Evolutionary conservation across 768 basidiomycete species (phyloP).

Genomic region (Dacryopinax primogenitus): DNA sequence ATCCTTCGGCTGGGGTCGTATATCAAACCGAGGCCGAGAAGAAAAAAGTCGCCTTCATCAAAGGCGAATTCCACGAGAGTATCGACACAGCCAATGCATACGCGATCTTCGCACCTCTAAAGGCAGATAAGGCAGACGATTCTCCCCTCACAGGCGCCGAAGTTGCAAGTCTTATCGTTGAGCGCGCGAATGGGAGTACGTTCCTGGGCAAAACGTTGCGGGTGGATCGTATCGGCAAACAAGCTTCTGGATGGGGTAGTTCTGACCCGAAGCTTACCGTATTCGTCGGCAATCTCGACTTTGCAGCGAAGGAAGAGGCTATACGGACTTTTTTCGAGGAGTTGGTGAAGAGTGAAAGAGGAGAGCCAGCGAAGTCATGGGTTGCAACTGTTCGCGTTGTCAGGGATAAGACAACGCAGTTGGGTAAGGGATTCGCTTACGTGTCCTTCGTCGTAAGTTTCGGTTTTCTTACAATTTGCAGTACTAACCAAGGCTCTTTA

Average conservation of each 20-base stretch:
- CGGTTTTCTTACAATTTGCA: not conserved
- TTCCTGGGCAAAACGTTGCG: constrained; percentile 72
- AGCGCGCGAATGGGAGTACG: constrained; percentile 48
- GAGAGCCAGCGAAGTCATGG: constrained; percentile 34
- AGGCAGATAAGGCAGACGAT: not conserved
- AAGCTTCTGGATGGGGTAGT: constrained; percentile 21
- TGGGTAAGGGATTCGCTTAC: constrained; percentile 93
- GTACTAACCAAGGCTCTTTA: constrained; percentile 26
- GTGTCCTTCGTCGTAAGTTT: constrained; percentile 67
- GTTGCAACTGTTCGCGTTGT: constrained; percentile 78
- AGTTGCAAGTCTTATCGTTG: constrained; percentile 48
- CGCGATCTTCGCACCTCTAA: constrained; percentile 68
- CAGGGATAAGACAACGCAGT: constrained; percentile 77
- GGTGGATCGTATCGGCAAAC: constrained; percentile 51
- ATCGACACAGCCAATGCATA: constrained; percentile 76
- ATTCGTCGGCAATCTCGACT: constrained; percentile 90
- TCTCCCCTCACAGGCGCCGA: constrained; percentile 30
- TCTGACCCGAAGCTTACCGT: constrained; percentile 66
- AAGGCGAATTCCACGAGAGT: constrained; percentile 72
- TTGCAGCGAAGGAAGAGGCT: constrained; percentile 82
- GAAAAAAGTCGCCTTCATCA: constrained; percentile 88
- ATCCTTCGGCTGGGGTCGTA: not conserved
- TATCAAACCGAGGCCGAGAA: constrained; percentile 75
- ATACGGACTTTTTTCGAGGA: constrained; percentile 76
- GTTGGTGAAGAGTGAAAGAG: constrained; percentile 55